Base-by-base conservation (phyloP, 1,284 basidiomycete species). In the Austroboletus novae-zelandiae region DNA sequence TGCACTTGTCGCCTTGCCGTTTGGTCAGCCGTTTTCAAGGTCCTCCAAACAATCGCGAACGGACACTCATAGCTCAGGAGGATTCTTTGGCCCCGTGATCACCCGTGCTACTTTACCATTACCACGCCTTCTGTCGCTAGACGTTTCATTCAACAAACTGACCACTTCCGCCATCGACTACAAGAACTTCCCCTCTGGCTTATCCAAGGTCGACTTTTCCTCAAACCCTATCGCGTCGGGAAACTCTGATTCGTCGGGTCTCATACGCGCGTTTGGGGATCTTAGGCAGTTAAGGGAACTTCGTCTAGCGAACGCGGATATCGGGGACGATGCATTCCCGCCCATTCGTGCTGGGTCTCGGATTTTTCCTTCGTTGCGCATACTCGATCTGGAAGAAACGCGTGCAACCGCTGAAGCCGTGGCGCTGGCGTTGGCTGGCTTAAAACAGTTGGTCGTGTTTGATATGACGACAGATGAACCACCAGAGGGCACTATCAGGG, bases 321-420 rank as follows among this genome's bases (percentile, higher is more conserved):
- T 91, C 29, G 76, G 71, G 10, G 77, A 89, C 56, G 78, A 78
- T 42, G 76, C 80, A 4, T 81, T 89, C 51, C 71, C 78, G 1
- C 50, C 74, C 0, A 67, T 71, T 25, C 73, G 81, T 45, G 56
- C 66, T 4, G 41, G 58, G 23, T 48, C 51, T 40, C 58, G 55
- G 4, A 58, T 69, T 9, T 89, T 88, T 61, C 70, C 78, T 14
- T 66, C 64, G 5, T 69, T 91, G 31, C 70, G 72, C 27, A 45
- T 83, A 5, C 64, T 91, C 23, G 84, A 91, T 62, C 62, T 90
- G 2, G 79, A 79, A 42, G 81, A 85, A 58, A 89, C 86, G 1
- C 71, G 73, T 41, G 78, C 76, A 20, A 81, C 74, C 0, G 61
- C 71, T 34, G 74, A 76, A 17, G 71, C 68, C 5, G 65, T 82